Evolutionary conservation across 208 protist species (phyloP).

Genomic region (Crithidia fasciculata): DNA sequence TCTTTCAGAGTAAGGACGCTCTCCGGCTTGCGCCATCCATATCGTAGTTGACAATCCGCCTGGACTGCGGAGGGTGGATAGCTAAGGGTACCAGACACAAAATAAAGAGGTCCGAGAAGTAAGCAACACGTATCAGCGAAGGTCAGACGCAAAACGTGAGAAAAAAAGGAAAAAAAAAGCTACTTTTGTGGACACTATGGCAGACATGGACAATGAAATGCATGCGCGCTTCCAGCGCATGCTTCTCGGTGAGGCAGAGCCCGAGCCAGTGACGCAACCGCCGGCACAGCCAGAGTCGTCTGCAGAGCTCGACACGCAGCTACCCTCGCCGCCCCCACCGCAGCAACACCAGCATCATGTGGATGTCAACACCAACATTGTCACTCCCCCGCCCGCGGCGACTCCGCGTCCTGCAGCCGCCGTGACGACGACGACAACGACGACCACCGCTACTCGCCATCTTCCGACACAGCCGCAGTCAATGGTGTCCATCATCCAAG

Average conservation of each 20-base stretch:
- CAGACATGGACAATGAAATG: slow-evolving; percentile 16
- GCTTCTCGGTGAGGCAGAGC: slow-evolving; percentile 10
- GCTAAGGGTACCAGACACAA: too few relatives aligned
- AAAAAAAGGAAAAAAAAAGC: slow-evolving; percentile 1
- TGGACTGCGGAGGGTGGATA: too few relatives aligned
- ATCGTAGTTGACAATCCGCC: too few relatives aligned
- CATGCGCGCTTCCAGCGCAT: slow-evolving; percentile 22
- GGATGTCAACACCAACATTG: slow-evolving; percentile 12
- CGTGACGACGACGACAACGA: background rate
- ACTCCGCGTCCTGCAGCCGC: background rate
- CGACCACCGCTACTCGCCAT: background rate
- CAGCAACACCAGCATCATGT: slow-evolving; percentile 1
- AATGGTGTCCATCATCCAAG: slow-evolving; percentile 28
- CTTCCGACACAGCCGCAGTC: slow-evolving; percentile 10
- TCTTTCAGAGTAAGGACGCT: too few relatives aligned
- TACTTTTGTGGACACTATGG: background rate
- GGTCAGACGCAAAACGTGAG: background rate
- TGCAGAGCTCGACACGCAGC: background rate
- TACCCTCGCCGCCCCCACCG: background rate
- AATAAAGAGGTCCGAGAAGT: too few relatives aligned
- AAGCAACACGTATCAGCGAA: background rate
- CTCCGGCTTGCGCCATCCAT: too few relatives aligned
- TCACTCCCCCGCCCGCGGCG: background rate
- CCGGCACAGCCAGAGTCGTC: background rate
- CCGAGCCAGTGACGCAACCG: background rate